Evolutionary conservation across 768 basidiomycete genomes (phyloP).

Genomic region (Tricholoma bakamatsutake): DNA sequence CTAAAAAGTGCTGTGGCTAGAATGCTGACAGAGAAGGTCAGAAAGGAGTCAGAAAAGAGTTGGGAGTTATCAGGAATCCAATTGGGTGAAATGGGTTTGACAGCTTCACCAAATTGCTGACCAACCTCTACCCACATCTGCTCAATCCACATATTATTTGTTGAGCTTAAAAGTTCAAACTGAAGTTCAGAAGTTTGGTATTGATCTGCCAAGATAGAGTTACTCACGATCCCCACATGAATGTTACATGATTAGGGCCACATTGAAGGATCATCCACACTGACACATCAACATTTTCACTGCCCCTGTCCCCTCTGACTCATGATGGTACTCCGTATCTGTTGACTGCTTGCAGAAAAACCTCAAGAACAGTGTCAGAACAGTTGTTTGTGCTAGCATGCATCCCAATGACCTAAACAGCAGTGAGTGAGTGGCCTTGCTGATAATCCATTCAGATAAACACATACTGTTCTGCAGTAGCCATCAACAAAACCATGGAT

Average conservation of each 20-base stretch:
- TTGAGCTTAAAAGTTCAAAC: too few relatives aligned
- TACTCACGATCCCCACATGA: slow-evolving; percentile 7
- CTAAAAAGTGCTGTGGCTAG: too few relatives aligned
- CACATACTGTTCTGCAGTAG: slow-evolving; percentile 17
- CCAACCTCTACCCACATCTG: slow-evolving; percentile 39
- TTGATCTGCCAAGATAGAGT: too few relatives aligned
- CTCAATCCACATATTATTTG: slow-evolving; percentile 38
- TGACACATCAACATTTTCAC: slow-evolving; percentile 29
- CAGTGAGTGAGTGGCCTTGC: not conserved
- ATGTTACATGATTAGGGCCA: slow-evolving; percentile 25
- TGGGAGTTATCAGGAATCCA: too few relatives aligned
- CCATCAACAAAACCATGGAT: slow-evolving; percentile 23
- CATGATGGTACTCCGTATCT: slow-evolving; percentile 24
- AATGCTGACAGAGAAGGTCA: too few relatives aligned
- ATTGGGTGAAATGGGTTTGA: too few relatives aligned
- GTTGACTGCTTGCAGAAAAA: slow-evolving; percentile 17
- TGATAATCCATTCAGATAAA: too few relatives aligned
- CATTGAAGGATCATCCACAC: slow-evolving; percentile 26
- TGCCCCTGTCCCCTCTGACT: slow-evolving; percentile 27
- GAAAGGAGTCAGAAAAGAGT: too few relatives aligned
- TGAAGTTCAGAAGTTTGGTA: too few relatives aligned
- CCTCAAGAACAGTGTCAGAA: slow-evolving; percentile 20
- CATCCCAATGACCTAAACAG: slow-evolving; percentile 19
- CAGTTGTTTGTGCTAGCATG: slow-evolving; percentile 22
- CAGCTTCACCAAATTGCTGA: slow-evolving; percentile 27